Evolutionary conservation across 306 rosid species (phyloP).

Genomic region (Luffa acutangula): DNA sequence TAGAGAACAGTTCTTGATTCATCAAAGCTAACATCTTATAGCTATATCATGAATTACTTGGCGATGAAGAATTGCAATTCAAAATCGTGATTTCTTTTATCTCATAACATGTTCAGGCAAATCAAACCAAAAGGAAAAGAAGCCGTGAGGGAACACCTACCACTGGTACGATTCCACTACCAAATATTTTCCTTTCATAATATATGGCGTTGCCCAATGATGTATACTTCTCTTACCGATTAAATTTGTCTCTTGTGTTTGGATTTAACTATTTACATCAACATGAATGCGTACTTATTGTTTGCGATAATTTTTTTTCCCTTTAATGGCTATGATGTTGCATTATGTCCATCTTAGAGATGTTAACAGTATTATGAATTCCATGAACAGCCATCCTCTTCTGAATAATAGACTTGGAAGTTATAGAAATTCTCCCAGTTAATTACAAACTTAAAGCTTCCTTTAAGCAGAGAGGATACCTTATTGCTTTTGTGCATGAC

Average conservation of each 20-base stretch:
- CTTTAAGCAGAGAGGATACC: neutral
- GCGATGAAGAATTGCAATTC: neutral
- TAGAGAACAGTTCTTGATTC: conserved; percentile 3
- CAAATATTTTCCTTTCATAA: neutral
- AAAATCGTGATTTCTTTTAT: neutral
- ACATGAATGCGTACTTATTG: neutral
- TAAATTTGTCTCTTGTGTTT: neutral
- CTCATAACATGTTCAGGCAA: conserved; percentile 45
- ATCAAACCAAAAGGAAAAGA: conserved; percentile 64
- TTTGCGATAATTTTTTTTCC: neutral
- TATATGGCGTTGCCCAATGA: neutral
- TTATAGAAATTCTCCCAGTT: neutral
- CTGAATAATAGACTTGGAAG: neutral
- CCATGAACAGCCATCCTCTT: neutral
- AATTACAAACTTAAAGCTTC: neutral
- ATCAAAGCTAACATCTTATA: conserved; percentile 1
- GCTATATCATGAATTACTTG: conserved; percentile 5
- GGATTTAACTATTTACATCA: neutral
- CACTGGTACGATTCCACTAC: conserved; percentile 42
- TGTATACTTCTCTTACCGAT: neutral
- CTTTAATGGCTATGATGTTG: neutral
- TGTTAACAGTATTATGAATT: neutral
- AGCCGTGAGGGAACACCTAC: conserved; percentile 70
- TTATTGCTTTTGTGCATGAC: neutral
- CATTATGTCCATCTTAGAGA: neutral